Evolutionary conservation across 78 protist species (phyloP).

Genomic region (Salpingoeca rosetta): DNA sequence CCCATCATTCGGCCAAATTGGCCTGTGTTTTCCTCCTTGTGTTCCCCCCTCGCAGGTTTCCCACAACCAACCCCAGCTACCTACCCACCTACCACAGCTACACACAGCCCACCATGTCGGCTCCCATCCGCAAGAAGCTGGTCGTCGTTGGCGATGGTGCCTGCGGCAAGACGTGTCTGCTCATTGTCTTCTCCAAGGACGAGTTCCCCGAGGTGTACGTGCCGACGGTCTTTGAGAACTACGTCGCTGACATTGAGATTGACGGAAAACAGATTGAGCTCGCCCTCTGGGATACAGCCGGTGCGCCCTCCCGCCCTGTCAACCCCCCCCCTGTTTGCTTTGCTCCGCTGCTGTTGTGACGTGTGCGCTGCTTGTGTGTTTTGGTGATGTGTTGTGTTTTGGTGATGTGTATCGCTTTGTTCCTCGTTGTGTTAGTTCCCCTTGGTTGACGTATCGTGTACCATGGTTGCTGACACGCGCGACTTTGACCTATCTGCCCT

Average conservation of each 20-base stretch:
- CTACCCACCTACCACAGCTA: too few species aligned
- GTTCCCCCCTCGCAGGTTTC: too few species aligned
- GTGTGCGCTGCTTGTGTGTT: too few species aligned
- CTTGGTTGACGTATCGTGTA: too few species aligned
- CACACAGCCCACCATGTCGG: background rate
- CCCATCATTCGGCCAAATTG: too few species aligned
- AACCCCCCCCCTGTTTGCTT: too few species aligned
- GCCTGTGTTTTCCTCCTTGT: too few species aligned
- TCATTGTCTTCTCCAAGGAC: conserved; percentile 35
- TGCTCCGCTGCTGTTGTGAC: too few species aligned
- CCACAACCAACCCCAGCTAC: too few species aligned
- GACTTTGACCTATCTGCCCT: background rate
- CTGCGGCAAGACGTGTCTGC: conserved; percentile 44
- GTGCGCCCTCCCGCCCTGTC: background rate
- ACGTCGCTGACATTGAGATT: conserved; percentile 24
- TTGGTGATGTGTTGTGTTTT: too few species aligned
- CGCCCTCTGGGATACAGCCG: background rate
- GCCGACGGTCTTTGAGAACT: conserved; percentile 36
- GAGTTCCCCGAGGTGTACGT: conserved; percentile 47
- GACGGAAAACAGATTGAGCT: background rate
- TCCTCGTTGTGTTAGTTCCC: too few species aligned
- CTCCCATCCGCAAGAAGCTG: conserved; percentile 22
- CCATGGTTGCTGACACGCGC: background rate
- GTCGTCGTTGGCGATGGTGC: conserved; percentile 54
- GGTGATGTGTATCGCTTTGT: too few species aligned